Conservation (phyloP, 345 rosid species). For the Citrus inodora region DNA sequence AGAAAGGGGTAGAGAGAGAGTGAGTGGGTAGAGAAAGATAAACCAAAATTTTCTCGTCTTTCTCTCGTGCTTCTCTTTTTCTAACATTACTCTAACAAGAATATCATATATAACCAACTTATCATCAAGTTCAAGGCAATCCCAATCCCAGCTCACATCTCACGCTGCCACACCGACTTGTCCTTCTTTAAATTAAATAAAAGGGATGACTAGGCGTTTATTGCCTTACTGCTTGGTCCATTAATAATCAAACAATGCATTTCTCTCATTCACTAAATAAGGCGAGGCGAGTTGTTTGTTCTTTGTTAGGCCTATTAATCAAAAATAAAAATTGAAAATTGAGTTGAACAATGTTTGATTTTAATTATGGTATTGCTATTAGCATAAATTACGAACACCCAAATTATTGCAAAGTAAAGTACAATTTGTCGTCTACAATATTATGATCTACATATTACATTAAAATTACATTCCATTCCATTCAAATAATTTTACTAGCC, state of each 20-base stretch:
- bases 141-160: background rate
- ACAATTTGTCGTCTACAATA: no score
- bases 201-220: background rate
- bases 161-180: no score
- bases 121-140: no score
- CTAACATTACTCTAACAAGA: no score
- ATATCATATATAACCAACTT: background rate
- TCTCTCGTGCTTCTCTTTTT: no score
- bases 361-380: background rate
- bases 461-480: no score
- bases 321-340: background rate
- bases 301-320: background rate
- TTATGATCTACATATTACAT: background rate
- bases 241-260: background rate
- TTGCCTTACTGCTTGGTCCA: background rate
- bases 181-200: background rate
- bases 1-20: no score
- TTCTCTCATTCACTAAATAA: no score
- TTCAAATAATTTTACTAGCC: background rate
- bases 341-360: no score
- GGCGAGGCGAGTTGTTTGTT: background rate
- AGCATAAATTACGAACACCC: background rate
- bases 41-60: no score
- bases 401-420: background rate
- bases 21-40: no score